Percentiles rank a stretch among this genome's conserved stretches.
These are phyloP conservation scores for Chloroidium sp. DNA, from an alignment of 163 green algal genomes.

Conservation along the genomic window DNA sequence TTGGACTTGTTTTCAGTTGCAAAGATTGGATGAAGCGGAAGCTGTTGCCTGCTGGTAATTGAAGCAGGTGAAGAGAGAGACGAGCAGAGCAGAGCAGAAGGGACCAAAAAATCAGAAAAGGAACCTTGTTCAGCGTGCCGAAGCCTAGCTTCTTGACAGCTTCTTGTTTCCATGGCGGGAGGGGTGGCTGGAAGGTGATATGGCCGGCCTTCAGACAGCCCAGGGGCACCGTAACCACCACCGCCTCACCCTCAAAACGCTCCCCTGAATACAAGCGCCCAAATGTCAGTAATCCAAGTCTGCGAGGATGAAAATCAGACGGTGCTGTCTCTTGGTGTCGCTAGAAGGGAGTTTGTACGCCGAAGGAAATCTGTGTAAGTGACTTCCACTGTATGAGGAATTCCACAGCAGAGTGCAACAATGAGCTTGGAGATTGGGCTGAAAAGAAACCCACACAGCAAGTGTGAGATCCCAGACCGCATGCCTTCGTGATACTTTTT, in stretches of 20 bases:
- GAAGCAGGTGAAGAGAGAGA: neutral
- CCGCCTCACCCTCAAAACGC: conserved; percentile 38
- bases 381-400: too few species aligned
- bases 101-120: too few species aligned
- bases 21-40: neutral
- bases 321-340: too few species aligned
- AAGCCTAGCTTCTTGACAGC: conserved; percentile 65
- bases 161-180: conserved; percentile 62
- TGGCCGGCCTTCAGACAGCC: conserved; percentile 66
- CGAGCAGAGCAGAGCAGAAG: too few species aligned
- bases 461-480: too few species aligned
- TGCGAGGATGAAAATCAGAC: too few species aligned
- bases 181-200: conserved; percentile 62
- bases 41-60: neutral
- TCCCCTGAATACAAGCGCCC: conserved; percentile 19
- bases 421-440: too few species aligned
- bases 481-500: too few species aligned
- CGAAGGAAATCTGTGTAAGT: neutral
- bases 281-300: too few species aligned
- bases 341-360: too few species aligned
- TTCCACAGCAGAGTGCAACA: too few species aligned
- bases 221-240: conserved; percentile 72
- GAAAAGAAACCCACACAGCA: too few species aligned
- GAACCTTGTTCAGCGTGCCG: conserved; percentile 81
- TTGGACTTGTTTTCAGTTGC: neutral